Evolutionary conservation across 305 asterid species (phyloP).

Genomic region (Solanum hybrid): DNA sequence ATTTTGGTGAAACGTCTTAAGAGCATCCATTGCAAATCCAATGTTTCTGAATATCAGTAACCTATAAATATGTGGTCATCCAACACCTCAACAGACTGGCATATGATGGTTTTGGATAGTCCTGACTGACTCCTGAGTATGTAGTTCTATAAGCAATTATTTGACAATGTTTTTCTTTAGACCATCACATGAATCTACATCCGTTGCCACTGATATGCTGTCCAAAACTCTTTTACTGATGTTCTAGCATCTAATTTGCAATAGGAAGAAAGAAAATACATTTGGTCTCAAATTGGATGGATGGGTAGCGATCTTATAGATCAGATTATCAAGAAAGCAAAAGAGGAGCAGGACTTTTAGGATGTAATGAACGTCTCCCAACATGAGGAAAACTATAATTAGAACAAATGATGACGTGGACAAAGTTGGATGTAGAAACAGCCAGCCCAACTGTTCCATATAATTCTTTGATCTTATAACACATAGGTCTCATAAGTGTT

Average conservation of each 20-base stretch:
- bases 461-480: not conserved
- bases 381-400: not conserved
- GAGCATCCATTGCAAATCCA: not conserved
- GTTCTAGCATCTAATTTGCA: not conserved
- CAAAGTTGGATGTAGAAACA: not conserved
- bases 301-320: not conserved
- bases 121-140: not conserved
- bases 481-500: not conserved
- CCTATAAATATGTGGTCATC: not conserved
- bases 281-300: not conserved
- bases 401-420: not conserved
- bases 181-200: not conserved
- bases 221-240: not conserved
- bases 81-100: not conserved
- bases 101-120: not conserved
- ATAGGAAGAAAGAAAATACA: not conserved
- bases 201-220: not conserved
- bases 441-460: not conserved
- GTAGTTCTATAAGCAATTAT: not conserved
- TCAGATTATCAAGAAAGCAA: not conserved
- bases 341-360: not conserved
- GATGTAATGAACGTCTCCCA: not conserved
- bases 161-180: not conserved
- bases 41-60: slow-evolving; percentile 1
- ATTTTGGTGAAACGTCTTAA: not conserved